These are phyloP conservation scores for Ailanthus altissimus DNA, from an alignment of 345 rosid species.

Conservation along the genomic window DNA sequence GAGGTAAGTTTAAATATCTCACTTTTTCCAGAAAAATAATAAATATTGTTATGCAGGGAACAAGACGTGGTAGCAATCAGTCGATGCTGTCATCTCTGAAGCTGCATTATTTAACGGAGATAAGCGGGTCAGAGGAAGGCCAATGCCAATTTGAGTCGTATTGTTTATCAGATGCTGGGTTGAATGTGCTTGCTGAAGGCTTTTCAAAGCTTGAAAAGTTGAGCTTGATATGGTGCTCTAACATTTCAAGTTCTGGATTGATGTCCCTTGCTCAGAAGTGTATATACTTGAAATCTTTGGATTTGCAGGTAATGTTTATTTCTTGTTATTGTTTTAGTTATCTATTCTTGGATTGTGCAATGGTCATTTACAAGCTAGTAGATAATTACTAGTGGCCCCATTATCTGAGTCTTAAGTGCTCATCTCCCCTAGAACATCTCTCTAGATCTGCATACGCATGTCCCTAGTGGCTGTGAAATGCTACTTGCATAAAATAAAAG, in stretches of 20 bases:
- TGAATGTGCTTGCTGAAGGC: conserved; percentile 62
- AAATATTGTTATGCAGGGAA: conserved; percentile 44
- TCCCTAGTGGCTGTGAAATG: not conserved
- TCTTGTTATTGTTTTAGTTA: not conserved
- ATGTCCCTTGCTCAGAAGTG: conserved; percentile 64
- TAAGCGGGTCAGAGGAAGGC: conserved; percentile 34
- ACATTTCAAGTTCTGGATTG: conserved; percentile 67
- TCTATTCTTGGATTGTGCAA: not conserved
- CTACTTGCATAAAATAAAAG: not conserved
- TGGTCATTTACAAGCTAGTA: not conserved
- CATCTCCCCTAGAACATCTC: not conserved
- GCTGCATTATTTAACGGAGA: conserved; percentile 29
- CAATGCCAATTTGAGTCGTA: conserved; percentile 36
- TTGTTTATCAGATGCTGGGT: conserved; percentile 71
- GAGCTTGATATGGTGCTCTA: conserved; percentile 88
- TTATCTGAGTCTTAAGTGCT: not conserved
- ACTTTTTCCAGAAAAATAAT: not conserved
- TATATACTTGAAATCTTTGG: conserved; percentile 62
- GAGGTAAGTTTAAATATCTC: not conserved
- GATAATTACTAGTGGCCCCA: not conserved
- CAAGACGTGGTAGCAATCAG: conserved; percentile 37
- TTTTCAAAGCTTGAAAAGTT: conserved; percentile 69
- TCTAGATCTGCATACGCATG: not conserved
- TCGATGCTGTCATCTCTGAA: conserved; percentile 32
- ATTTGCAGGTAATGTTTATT: conserved; percentile 61